Conservation (phyloP, 202 grass and related monocot species). For the Panicum hallii region DNA sequence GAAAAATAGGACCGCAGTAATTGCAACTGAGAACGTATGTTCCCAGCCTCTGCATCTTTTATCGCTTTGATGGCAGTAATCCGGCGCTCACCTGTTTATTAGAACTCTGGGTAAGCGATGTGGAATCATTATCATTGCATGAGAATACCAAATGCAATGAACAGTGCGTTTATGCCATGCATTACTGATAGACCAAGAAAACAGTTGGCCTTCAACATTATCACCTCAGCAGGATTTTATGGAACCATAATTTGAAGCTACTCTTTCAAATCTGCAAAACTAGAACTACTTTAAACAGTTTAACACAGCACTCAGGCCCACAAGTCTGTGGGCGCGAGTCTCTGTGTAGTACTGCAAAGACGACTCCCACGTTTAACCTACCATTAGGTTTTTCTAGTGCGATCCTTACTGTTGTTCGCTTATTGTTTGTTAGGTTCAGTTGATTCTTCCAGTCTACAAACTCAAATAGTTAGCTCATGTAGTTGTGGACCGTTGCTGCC, state of each 20-base stretch:
- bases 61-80: slow-evolving; percentile 70
- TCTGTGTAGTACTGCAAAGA: no score
- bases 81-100: slow-evolving; percentile 59
- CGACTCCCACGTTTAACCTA: not conserved
- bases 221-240: not conserved
- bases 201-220: not conserved
- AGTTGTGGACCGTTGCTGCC: not conserved
- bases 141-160: not conserved
- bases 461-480: not conserved
- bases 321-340: no score
- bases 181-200: slow-evolving; percentile 9
- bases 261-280: not conserved
- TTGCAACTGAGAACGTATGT: slow-evolving; percentile 62
- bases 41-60: slow-evolving; percentile 63
- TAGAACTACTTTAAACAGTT: not conserved
- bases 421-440: not conserved
- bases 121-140: not conserved
- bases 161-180: not conserved
- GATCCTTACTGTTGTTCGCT: not conserved
- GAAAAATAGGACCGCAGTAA: slow-evolving; percentile 58
- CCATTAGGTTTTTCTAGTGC: not conserved
- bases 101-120: slow-evolving; percentile 33
- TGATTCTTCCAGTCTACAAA: slow-evolving; percentile 12
- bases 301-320: no score
- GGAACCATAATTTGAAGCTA: not conserved